Conservation (phyloP, 75 land plant species). For the Pinus taeda region DNA sequence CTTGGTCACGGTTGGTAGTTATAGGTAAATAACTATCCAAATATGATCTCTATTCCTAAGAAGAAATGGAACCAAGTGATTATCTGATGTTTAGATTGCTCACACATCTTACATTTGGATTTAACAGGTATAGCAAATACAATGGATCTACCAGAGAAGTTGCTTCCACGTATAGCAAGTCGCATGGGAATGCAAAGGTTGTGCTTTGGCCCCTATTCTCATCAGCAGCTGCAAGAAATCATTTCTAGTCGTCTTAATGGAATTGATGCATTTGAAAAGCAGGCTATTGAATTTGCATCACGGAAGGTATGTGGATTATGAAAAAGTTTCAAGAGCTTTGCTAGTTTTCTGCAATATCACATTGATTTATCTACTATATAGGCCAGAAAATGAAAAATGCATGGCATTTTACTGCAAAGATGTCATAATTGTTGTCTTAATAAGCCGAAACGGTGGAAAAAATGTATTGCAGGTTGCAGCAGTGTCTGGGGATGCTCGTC, state of each 20-base stretch:
- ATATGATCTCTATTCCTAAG: background rate
- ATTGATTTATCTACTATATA: too few relatives aligned
- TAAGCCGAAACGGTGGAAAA: background rate
- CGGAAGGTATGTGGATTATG: conserved; percentile 60
- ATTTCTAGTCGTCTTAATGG: conserved; percentile 75
- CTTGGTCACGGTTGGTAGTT: conserved; percentile 77
- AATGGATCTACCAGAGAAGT: conserved; percentile 95
- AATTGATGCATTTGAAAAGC: conserved; percentile 92
- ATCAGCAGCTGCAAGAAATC: conserved; percentile 88
- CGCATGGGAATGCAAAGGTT: conserved; percentile 93
- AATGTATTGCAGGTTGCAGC: conserved; percentile 81
- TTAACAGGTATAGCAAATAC: conserved; percentile 94
- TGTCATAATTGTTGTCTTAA: background rate
- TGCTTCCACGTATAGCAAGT: conserved; percentile 96
- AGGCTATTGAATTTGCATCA: conserved; percentile 95
- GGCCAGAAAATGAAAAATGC: background rate
- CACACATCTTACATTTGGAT: background rate
- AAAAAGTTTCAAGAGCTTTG: background rate
- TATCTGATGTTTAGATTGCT: background rate
- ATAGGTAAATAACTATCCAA: conserved; percentile 53
- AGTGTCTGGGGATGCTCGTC: conserved; percentile 96
- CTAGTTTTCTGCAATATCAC: background rate
- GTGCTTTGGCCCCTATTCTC: conserved; percentile 90
- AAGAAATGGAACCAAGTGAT: background rate
- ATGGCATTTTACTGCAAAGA: background rate